Conservation (phyloP, 441 rosid species). For the Bruguiera hainesii region DNA sequence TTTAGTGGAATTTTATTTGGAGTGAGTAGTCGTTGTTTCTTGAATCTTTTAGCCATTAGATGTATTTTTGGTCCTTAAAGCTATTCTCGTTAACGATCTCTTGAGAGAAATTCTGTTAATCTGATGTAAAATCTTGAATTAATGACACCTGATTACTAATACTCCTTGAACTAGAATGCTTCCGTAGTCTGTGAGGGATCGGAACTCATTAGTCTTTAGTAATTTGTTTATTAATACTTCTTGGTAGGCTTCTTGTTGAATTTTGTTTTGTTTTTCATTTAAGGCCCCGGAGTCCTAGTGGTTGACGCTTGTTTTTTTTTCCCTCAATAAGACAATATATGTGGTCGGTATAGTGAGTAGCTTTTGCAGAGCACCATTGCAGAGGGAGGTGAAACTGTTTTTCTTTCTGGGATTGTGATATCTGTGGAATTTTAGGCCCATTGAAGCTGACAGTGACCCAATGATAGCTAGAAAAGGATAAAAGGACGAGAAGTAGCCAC, state of each 20-base stretch:
- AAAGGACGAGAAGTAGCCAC: neutral
- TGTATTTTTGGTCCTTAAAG: neutral
- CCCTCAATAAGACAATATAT: neutral
- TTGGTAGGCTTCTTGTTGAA: neutral
- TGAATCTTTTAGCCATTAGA: neutral
- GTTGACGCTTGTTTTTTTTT: neutral
- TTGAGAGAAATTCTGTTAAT: neutral
- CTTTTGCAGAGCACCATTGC: neutral
- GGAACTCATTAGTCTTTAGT: neutral
- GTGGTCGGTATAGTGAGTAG: neutral
- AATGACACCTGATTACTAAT: neutral
- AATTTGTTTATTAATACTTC: neutral
- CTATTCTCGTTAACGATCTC: neutral
- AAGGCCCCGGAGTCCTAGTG: neutral
- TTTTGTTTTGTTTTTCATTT: neutral
- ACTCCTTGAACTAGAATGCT: neutral
- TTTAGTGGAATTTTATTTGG: neutral
- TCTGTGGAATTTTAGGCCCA: neutral
- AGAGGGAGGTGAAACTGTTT: neutral
- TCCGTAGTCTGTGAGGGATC: neutral
- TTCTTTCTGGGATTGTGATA: neutral
- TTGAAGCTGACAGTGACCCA: neutral
- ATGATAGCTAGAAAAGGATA: conserved; percentile 2
- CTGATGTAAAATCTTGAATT: neutral
- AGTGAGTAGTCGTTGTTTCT: neutral